Evolutionary conservation across 768 basidiomycete genomes (phyloP).

Genomic region (Collybia sordida): DNA sequence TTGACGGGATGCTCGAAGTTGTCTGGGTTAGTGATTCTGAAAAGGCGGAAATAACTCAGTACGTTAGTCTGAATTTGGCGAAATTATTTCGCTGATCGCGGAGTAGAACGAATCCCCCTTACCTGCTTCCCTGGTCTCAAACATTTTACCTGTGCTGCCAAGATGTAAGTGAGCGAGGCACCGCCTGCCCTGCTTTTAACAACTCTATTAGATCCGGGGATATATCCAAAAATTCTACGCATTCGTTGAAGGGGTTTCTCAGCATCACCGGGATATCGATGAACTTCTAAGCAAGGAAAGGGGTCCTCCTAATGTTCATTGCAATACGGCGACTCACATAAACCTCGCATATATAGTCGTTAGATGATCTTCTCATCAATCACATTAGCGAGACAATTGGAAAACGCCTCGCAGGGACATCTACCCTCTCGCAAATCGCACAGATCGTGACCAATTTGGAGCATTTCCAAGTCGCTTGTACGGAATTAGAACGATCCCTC

Average conservation of each 20-base stretch:
- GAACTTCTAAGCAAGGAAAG: constrained; percentile 84
- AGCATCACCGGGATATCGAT: constrained; percentile 90
- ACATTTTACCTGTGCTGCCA: constrained; percentile 95
- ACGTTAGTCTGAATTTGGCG: constrained; percentile 6
- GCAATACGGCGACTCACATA: background rate
- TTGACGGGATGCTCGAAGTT: constrained; percentile 70
- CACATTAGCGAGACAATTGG: constrained; percentile 77
- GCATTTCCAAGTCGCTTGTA: constrained; percentile 83
- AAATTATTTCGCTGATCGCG: constrained; percentile 8
- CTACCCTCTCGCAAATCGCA: constrained; percentile 85
- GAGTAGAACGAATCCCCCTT: constrained; percentile 59
- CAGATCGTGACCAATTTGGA: constrained; percentile 93
- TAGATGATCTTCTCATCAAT: constrained; percentile 78
- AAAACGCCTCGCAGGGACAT: constrained; percentile 69
- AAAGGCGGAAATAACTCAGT: constrained; percentile 59
- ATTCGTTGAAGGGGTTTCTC: constrained; percentile 92
- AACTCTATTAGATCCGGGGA: constrained; percentile 13
- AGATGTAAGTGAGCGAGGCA: constrained; percentile 49
- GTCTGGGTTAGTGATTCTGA: constrained; percentile 83
- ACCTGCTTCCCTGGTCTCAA: constrained; percentile 89
- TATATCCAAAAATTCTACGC: constrained; percentile 96
- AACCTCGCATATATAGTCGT: constrained; percentile 50
- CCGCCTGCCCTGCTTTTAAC: constrained; percentile 2
- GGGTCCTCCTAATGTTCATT: background rate
- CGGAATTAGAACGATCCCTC: constrained; percentile 81